Base-by-base conservation (phyloP, 164 flowering plant genomes). In the Platanus orientalis region DNA sequence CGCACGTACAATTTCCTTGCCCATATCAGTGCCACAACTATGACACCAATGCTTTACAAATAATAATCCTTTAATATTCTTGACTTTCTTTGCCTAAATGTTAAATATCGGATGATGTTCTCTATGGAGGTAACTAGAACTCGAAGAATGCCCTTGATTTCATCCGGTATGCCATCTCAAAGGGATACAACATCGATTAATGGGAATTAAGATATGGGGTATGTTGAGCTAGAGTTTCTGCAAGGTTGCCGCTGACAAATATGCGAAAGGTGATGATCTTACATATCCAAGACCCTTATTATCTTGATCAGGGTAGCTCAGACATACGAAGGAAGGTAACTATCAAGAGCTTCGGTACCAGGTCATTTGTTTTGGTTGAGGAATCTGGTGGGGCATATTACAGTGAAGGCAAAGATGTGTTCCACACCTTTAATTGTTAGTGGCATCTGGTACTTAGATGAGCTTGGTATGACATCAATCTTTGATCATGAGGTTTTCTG, bases 311-410 rank as follows among this genome's bases (percentile, higher is more conserved):
- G n/a, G 30, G 57, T 67, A 20, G 71, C 82, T 29, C 71, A 70
- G 26, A 76, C 79, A 44, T 81, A 32, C 58, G 62, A 40, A 14
- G 79, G 76, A 32, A 20, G 71, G 4, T 0, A 0, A 53, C 53
- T 1, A 19, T 78, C 3, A 26, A 60, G 19, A 14, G 11, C 19
- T 66, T 36, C 27, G 78, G 70, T 1, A 75, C 85, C 12, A 73
- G 75, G 79, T 16, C 85, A 4, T 56, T 3, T 2, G 74, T 80
- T 0, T 84, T 85, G 88, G 80, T 84, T 54, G 79, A 84, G 0
- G 88, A 84, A 67, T 21, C 85, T 6, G 88, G 85, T 44, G 85
- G 88, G 5, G 81, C 88, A 30, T 81, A 66, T 23, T 76, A 81
- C 60, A 80, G 84, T 56, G 88, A 85, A 39, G 77, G 81, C 66